These are phyloP conservation scores for Porphyrellus cyaneotinctus DNA, from an alignment of 768 basidiomycete genomes.

Conservation along the genomic window DNA sequence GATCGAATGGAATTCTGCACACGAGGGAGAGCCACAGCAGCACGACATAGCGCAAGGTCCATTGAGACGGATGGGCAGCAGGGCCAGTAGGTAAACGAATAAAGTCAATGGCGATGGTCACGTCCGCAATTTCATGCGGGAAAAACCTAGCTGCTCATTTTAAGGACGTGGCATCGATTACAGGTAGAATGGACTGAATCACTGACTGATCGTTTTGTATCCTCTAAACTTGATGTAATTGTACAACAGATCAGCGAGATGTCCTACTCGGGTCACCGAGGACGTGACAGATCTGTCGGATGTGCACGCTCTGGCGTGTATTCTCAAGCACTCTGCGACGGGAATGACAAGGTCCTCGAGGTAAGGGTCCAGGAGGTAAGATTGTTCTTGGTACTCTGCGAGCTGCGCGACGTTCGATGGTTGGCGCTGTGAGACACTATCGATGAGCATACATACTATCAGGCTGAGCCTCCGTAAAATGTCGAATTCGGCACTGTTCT, in stretches of 20 bases:
- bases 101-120: constrained; percentile 69
- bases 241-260: constrained; percentile 65
- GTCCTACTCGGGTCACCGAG: constrained; percentile 41
- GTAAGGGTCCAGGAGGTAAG: constrained; percentile 87
- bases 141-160: constrained; percentile 75
- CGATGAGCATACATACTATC: constrained; percentile 44
- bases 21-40: constrained; percentile 94
- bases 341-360: constrained; percentile 78
- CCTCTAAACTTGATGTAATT: constrained; percentile 84
- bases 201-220: constrained; percentile 86
- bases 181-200: constrained; percentile 2
- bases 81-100: constrained; percentile 47
- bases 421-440: constrained; percentile 1
- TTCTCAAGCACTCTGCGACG: constrained; percentile 60
- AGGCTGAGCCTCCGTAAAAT: constrained; percentile 41
- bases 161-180: constrained; percentile 14
- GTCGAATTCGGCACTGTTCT: constrained; percentile 40
- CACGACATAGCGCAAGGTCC: constrained; percentile 80
- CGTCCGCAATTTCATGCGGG: constrained; percentile 84
- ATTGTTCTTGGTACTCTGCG: constrained; percentile 86
- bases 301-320: constrained; percentile 44
- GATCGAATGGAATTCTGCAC: constrained; percentile 89
- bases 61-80: constrained; percentile 44
- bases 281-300: constrained; percentile 22
- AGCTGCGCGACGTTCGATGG: constrained; percentile 46